These are phyloP conservation scores for Neonectria coccinea DNA, from an alignment of 2,329 filamentous ascomycete species.

Conservation along the genomic window DNA sequence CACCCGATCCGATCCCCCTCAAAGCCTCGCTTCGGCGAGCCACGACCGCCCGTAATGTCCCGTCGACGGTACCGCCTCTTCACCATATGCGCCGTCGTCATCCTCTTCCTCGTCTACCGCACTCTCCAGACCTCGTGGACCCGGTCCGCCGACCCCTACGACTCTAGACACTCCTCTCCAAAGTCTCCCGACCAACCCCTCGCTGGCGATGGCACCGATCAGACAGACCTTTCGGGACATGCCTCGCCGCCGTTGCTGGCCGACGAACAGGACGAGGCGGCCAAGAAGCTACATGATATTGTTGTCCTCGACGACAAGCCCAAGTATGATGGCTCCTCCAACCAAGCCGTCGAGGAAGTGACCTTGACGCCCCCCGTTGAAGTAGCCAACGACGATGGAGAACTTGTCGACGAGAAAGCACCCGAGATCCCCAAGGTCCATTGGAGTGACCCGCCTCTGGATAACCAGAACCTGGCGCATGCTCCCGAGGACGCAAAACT, in stretches of 20 bases:
- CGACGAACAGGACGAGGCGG: constrained; percentile 25
- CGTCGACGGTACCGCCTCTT: constrained; percentile 73
- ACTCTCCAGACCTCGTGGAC: constrained; percentile 57
- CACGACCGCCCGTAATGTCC: constrained; percentile 55
- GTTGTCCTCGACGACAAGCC: constrained; percentile 20
- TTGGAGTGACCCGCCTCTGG: constrained; percentile 46
- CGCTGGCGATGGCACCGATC: constrained; percentile 24
- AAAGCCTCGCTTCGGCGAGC: constrained; percentile 46
- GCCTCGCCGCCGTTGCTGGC: constrained; percentile 17
- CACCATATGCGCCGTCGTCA: constrained; percentile 64
- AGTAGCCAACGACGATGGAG: background rate
- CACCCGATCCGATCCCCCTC: background rate
- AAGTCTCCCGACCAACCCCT: constrained; percentile 25
- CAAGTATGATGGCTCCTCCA: constrained; percentile 11
- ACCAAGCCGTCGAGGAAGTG: constrained; percentile 9
- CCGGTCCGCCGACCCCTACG: constrained; percentile 33
- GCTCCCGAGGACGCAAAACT: constrained; percentile 32
- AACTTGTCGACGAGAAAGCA: constrained; percentile 22
- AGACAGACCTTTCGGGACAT: constrained; percentile 35
- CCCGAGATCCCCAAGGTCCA: constrained; percentile 41
- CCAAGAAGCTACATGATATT: constrained; percentile 19
- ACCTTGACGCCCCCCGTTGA: background rate
- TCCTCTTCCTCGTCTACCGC: constrained; percentile 67
- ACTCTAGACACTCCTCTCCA: constrained; percentile 25
- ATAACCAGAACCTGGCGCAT: constrained; percentile 34